phyloP scores from a whole-genome alignment of 1,139 yeast genomes.

The Geotrichum restrictum region DNA sequence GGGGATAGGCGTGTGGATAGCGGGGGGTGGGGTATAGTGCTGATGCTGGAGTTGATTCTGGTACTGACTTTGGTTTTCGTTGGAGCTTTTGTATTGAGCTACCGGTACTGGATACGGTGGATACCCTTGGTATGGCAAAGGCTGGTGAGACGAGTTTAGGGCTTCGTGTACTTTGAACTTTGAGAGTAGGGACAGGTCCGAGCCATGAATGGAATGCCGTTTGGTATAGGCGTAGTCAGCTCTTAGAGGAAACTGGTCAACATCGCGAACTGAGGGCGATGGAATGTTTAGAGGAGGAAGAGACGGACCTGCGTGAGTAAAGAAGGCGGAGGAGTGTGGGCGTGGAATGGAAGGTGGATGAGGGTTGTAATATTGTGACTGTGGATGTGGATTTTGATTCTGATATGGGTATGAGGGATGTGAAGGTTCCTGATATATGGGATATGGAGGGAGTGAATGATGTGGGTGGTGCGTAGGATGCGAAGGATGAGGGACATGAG shows the following conservation, averaged over 20 bases:
- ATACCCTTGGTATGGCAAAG: background rate
- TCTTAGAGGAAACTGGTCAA: conserved; percentile 9
- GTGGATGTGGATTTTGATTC: background rate
- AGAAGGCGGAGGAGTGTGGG: conserved; percentile 4
- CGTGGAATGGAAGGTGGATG: conserved; percentile 6
- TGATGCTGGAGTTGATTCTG: background rate
- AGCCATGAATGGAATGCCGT: conserved; percentile 16
- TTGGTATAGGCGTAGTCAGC: background rate
- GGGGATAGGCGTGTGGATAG: background rate
- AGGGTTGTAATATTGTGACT: background rate
- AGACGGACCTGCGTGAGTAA: conserved; percentile 13
- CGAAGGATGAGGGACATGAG: background rate
- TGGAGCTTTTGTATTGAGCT: background rate
- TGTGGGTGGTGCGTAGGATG: background rate
- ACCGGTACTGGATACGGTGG: background rate
- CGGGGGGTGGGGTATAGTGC: background rate
- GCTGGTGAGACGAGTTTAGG: conserved; percentile 8
- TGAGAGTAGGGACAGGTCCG: conserved; percentile 16
- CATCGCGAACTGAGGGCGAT: conserved; percentile 7
- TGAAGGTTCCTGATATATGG: conserved; percentile 2
- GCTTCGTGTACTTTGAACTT: conserved; percentile 15
- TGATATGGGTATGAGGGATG: conserved; percentile 1
- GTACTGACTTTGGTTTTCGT: too few species aligned
- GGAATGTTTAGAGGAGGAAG: conserved; percentile 18
- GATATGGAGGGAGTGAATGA: conserved; percentile 1